Evolutionary conservation across 495 filamentous ascomycete genomes (phyloP), one percentile per base, ranked within the genome.

Genomic region (Opeltia flavorubescens): DNA sequence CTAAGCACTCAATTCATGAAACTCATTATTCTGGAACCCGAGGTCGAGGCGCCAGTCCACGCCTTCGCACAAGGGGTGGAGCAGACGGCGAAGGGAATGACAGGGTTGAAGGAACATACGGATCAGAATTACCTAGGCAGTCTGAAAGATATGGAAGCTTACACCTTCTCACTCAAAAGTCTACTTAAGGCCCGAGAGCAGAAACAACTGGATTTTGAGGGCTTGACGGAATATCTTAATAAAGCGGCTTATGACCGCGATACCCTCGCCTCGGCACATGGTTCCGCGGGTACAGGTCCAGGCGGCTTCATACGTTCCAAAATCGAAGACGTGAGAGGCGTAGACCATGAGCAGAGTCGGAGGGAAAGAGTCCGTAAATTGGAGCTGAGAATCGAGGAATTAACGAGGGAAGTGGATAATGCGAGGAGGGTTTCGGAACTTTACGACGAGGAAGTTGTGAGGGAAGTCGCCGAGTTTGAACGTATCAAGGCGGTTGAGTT

Each of bases 151-250:
- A 94, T 96, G 88, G 81, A 86, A 49, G 80, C 86, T 24, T 98
- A 96, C 64, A 86, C 84, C 58, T 62, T 76, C 17, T 80, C 86
- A 1, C 63, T 96, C 15, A 93, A 94, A 62, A 66, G 78, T 26
- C 79, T 96, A 2, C 76, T 98, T 57, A 94, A 94, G 66, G 83
- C 84, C 5, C 81, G 91, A 18, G 93, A 98, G 65, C 88, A 93
- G 66, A 98, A 96, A 60, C 91, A 98, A 59, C 81, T 96, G 34
- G 91, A 98, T 64, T 94, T 89, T 59, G 91, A 98, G 65, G 91
- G 84, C 33, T 70, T 96, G 25, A 94, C 87, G 18, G 89, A 95
- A 56, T 96, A 96, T 62, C 85, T 94, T 47, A 83, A 81, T 66
- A 93, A 93, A 58, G 82, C 85, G 2, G 82, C 83, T 7, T 66